Evolutionary conservation across 2,329 filamentous ascomycete genomes (phyloP), one percentile per base, ranked within the genome.

Genomic region (Cadophora luteo-olivacea): DNA sequence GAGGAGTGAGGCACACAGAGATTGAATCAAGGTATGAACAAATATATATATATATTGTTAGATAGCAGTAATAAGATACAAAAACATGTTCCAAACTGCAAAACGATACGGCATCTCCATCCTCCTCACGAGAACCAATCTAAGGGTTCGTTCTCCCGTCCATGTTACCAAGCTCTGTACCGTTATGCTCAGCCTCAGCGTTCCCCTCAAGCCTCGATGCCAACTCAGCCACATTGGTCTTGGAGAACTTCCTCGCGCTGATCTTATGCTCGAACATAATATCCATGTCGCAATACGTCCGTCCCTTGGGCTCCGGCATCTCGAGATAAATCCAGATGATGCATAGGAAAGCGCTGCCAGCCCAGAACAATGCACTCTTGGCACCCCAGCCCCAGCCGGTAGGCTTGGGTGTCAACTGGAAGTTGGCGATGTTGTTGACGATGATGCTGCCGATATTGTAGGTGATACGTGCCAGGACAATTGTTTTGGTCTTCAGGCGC

Each of bases 341-440:
- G 22, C 48, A 55, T 0, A 80, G 70, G 41, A 80, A 79, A 71
- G 81, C 80, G 49, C 80, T 73, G 0, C 76, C 80, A n/a, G 78
- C 80, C 76, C 78, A 83, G 57, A 83, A 78, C 60, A 82, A 82
- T 0, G 67, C 81, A 77, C 25, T 79, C 78, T 63, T 77, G 75
- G 79, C 80, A 78, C 29, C 77, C 75, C 74, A 79, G 61, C 78
- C 75, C 70, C 72, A 75, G 1, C 81, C 82, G 0, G 58, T 69
- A 16, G 72, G 64, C 84, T 81, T 77, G 86, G 83, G 75, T 68
- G 82, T 82, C 3, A 73, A 61, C 57, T 83, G 95, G 94, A 48
- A 93, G 92, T 79, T 96, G 89, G 78, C 93, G 82, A 76, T 94
- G 82, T 8, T 49, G n/a, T 65, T 68, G 61, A 54, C 64, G n/a